A percentile compares a stretch with the other conserved stretches of the same genome.
Conservation (phyloP, 139 green algal species). For the Microglena sp. region DNA sequence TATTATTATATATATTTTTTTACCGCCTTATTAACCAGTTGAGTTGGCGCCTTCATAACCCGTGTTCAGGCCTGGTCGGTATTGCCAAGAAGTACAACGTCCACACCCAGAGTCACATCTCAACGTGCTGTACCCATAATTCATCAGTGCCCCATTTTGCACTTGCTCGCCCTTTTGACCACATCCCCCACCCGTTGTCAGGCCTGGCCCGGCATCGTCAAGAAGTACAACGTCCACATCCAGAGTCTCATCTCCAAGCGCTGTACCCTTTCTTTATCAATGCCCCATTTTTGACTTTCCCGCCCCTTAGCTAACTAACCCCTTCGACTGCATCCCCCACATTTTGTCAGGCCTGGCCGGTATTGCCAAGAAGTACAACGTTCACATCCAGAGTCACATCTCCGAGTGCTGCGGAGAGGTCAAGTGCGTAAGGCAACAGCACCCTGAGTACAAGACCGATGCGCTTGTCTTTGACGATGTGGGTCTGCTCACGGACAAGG, state of each 20-base stretch:
- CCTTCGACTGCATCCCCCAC: no score
- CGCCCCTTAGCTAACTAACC: no score
- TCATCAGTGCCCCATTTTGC: no score
- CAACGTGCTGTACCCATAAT: no score
- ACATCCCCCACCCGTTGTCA: no score
- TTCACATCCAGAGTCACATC: slow-evolving; percentile 41
- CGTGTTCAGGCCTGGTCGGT: slow-evolving; percentile 28
- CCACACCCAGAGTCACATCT: slow-evolving; percentile 40
- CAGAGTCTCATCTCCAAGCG: slow-evolving; percentile 41
- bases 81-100: slow-evolving; percentile 26
- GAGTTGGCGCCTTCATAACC: no score
- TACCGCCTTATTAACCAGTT: no score
- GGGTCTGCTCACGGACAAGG: slow-evolving; percentile 43
- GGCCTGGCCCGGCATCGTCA: slow-evolving; percentile 28
- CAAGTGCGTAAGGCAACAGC: slow-evolving; percentile 35
- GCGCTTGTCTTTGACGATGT: slow-evolving; percentile 35
- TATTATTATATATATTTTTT: no score
- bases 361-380: slow-evolving; percentile 24
- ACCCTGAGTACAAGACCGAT: slow-evolving; percentile 38
- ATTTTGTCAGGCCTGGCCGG: slow-evolving; percentile 31
- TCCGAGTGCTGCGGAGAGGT: slow-evolving; percentile 47
- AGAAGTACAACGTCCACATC: slow-evolving; percentile 30
- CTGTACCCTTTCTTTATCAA: no score
- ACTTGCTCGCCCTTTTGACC: no score
- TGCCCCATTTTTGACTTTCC: no score